Conservation (phyloP, 1,284 basidiomycete genomes). For the Boletus semigastroideus region DNA sequence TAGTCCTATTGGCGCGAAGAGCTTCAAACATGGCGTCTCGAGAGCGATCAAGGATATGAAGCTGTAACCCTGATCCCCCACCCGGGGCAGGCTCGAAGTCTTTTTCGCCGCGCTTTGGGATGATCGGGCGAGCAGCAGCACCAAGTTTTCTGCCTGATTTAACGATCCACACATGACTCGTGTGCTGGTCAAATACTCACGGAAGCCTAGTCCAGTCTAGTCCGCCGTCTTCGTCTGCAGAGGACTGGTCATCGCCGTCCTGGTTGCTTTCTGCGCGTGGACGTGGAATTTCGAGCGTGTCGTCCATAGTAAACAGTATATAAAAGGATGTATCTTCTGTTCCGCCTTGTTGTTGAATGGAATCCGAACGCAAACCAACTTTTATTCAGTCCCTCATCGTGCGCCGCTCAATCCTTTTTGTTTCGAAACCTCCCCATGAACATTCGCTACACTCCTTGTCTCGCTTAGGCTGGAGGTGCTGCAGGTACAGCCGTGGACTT, state of each 20-base stretch:
- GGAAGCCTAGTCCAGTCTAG: slow-evolving; percentile 62
- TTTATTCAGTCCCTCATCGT: slow-evolving; percentile 39
- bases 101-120: slow-evolving; percentile 93
- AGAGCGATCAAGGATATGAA: slow-evolving; percentile 68
- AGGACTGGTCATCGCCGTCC: slow-evolving; percentile 36
- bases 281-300: slow-evolving; percentile 44
- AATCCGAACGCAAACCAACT: slow-evolving; percentile 32
- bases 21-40: slow-evolving; percentile 85
- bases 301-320: slow-evolving; percentile 48
- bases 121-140: slow-evolving; percentile 45
- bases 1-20: slow-evolving; percentile 69
- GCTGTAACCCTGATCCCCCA: slow-evolving; percentile 78
- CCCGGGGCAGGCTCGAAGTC: slow-evolving; percentile 86
- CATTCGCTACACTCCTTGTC: slow-evolving; percentile 10
- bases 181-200: slow-evolving; percentile 13
- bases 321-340: slow-evolving; percentile 1
- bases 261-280: slow-evolving; percentile 20
- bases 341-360: slow-evolving; percentile 13
- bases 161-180: not conserved
- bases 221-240: slow-evolving; percentile 57
- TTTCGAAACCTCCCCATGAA: slow-evolving; percentile 7
- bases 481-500: slow-evolving; percentile 92
- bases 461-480: slow-evolving; percentile 73
- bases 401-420: slow-evolving; percentile 18
- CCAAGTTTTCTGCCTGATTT: slow-evolving; percentile 23